Evolutionary conservation across 495 filamentous ascomycete species (phyloP).

Genomic region (Aspergillus homomorphus): DNA sequence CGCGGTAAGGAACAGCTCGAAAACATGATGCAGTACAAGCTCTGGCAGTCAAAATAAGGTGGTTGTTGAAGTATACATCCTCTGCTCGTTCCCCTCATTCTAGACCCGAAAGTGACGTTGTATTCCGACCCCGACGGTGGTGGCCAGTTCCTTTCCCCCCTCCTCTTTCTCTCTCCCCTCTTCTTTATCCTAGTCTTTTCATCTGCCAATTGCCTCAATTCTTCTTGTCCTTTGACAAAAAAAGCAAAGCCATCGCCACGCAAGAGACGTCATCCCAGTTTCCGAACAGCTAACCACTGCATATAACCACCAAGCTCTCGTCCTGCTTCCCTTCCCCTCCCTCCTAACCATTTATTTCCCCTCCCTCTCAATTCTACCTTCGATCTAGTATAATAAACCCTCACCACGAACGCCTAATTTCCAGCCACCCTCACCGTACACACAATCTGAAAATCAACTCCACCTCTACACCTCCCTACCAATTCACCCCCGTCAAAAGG

Average conservation of each 20-base stretch:
- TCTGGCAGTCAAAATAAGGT: neutral
- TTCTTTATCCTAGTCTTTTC: neutral
- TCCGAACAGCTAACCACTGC: too few relatives aligned
- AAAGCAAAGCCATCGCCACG: neutral
- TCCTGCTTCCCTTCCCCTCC: too few relatives aligned
- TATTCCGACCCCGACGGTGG: too few relatives aligned
- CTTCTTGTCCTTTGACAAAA: neutral
- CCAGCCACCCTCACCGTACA: too few relatives aligned
- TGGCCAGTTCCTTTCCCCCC: neutral
- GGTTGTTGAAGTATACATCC: too few relatives aligned
- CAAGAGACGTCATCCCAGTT: neutral
- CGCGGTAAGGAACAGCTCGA: too few relatives aligned
- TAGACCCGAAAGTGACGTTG: too few relatives aligned
- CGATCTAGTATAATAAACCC: too few relatives aligned
- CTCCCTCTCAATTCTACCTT: neutral
- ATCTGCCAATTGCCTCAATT: neutral
- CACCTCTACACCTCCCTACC: neutral
- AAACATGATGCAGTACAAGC: too few relatives aligned
- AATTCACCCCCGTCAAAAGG: neutral
- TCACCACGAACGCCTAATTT: too few relatives aligned
- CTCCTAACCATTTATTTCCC: neutral
- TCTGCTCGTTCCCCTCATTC: slow-evolving; percentile 8
- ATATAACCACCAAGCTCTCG: neutral
- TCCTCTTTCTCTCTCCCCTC: neutral
- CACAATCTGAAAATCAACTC: neutral